Evolutionary conservation across 2,329 filamentous ascomycete species (phyloP).

Genomic region (Calonectria henricotiae): DNA sequence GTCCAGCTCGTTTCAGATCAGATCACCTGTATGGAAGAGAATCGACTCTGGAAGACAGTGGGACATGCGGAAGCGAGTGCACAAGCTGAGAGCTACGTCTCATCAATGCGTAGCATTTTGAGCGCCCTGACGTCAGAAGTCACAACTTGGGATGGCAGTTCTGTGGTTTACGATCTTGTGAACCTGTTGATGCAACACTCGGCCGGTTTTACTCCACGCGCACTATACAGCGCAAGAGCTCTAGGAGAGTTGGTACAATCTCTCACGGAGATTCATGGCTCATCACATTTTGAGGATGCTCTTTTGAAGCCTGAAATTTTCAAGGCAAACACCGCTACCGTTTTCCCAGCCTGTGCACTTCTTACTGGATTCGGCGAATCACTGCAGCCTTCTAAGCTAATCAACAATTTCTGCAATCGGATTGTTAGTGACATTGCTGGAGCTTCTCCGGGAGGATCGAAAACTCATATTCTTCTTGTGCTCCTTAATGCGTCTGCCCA

Average conservation of each 20-base stretch:
- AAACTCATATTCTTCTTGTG: slow-evolving; percentile 67
- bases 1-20: slow-evolving; percentile 71
- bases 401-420: slow-evolving; percentile 72
- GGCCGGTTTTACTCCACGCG: slow-evolving; percentile 60
- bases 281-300: slow-evolving; percentile 64
- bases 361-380: slow-evolving; percentile 69
- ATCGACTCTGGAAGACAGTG: slow-evolving; percentile 66
- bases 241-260: slow-evolving; percentile 68
- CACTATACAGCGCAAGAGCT: slow-evolving; percentile 70
- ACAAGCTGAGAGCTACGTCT: slow-evolving; percentile 64
- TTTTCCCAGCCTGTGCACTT: slow-evolving; percentile 67
- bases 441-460: slow-evolving; percentile 61
- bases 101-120: slow-evolving; percentile 60
- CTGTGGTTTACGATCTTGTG: slow-evolving; percentile 62
- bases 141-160: slow-evolving; percentile 61
- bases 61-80: slow-evolving; percentile 56
- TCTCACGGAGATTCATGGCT: slow-evolving; percentile 66
- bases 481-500: slow-evolving; percentile 70
- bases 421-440: slow-evolving; percentile 75
- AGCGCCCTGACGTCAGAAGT: slow-evolving; percentile 55
- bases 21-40: slow-evolving; percentile 62
- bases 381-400: slow-evolving; percentile 64
- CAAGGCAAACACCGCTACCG: slow-evolving; percentile 65
- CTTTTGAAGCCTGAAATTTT: slow-evolving; percentile 65
- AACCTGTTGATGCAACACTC: slow-evolving; percentile 64